Evolutionary conservation across 768 basidiomycete genomes (phyloP).

Genomic region (Boletus eberwhitei): DNA sequence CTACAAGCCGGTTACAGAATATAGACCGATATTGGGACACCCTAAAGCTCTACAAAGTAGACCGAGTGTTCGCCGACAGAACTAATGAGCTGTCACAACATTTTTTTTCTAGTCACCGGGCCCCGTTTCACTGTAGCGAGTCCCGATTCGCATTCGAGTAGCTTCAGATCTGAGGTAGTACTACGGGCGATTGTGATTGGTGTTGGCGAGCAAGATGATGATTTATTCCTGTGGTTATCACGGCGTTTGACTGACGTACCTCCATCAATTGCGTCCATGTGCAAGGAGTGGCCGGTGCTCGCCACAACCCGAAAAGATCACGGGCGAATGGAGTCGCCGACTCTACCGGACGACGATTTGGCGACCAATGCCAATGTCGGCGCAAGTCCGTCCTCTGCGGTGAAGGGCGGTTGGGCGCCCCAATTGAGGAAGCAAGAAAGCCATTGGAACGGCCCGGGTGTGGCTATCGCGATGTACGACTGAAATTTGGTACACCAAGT

Average conservation of each 20-base stretch:
- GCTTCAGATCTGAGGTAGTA: too few relatives aligned
- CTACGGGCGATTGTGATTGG: too few relatives aligned
- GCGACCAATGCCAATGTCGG: neutral
- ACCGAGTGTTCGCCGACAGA: neutral
- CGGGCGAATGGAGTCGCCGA: neutral
- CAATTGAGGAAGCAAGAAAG: neutral
- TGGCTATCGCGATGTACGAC: neutral
- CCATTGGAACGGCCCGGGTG: neutral
- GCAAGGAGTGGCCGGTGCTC: neutral
- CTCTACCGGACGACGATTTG: neutral
- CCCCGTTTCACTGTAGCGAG: too few relatives aligned
- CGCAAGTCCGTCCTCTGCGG: neutral
- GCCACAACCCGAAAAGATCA: neutral
- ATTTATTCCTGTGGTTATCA: too few relatives aligned
- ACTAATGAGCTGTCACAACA: too few relatives aligned
- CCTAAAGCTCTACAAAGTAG: neutral
- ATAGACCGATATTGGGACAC: too few relatives aligned
- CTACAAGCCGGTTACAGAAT: neutral
- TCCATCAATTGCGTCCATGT: neutral
- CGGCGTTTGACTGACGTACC: neutral
- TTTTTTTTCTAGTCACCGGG: too few relatives aligned
- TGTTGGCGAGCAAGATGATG: too few relatives aligned
- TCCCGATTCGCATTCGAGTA: too few relatives aligned
- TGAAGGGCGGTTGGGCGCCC: neutral
- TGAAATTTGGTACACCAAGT: neutral